Base-by-base conservation (phyloP, 1,139 yeast species). In the Casaregolazyma suthepensis region DNA sequence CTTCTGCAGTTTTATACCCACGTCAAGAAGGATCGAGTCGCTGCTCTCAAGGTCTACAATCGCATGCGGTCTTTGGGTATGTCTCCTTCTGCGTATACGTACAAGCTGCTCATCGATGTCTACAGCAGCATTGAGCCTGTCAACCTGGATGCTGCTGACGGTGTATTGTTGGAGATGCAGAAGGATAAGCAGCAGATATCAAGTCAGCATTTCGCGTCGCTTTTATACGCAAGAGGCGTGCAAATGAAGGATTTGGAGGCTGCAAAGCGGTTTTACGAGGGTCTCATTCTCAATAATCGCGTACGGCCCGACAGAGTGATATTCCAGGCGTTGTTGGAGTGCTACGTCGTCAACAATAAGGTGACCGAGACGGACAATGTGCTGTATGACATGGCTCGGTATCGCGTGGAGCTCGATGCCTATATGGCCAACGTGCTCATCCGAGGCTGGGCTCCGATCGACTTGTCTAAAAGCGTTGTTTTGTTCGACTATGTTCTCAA, bases 141-240 rank as follows among this genome's bases (percentile, higher is more conserved):
- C 29, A 69, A 71, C 53, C 55, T 73, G 31, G 63, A 58, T 5
- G 61, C 67, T 4, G 78, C 77, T 3, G 75, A 72, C 52, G 53
- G 56, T 2, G 75, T 73, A 4, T 56, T 75, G 35, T 56, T 57
- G 15, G 57, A 60, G 44, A 72, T 74, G 57, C 61, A 62, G 13
- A 57, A 56, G 23, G 69, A 68, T 52, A 67, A 66, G 2, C 57
- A 57, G 43, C 56, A 61, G 43, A 57, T 66, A 48, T 60, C 69
- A 6, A 57, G 69, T 20, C 68, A 66, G 58, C 78, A 75, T 55
- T 70, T 69, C 46, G 75, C 77, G 2, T 67, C 76, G 2, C 58
- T 74, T 45, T 58, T 74, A 37, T 63, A 64, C 19, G 75, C 75
- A 12, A 68, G 75, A 10, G 78, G 78, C 1, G 74, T 72, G 9